Conservation (phyloP, 805 yeast species). For the Schizosaccharomyces cryophilus region DNA sequence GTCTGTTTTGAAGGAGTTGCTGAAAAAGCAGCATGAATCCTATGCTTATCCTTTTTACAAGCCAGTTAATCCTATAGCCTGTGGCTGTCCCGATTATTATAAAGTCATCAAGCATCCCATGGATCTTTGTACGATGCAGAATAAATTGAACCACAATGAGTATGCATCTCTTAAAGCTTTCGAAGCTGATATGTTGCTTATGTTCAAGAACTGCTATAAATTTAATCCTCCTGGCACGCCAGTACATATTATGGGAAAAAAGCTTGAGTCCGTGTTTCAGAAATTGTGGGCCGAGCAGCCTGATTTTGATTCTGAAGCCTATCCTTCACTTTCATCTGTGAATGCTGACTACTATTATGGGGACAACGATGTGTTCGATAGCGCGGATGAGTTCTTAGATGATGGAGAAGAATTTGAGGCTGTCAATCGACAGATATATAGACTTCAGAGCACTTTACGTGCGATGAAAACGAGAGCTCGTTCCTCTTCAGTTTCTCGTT, state of each 20-base stretch:
- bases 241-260: conserved; percentile 84
- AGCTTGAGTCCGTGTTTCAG: conserved; percentile 64
- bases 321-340: conserved; percentile 25
- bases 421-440: conserved; percentile 72
- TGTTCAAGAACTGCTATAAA: conserved; percentile 68
- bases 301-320: conserved; percentile 18
- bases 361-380: conserved; percentile 14
- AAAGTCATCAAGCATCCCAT: conserved; percentile 77
- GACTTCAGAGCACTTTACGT: conserved; percentile 59
- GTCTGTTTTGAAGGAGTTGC: conserved; percentile 57
- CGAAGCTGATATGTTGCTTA: conserved; percentile 55
- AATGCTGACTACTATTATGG: conserved; percentile 4
- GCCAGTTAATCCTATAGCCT: conserved; percentile 88
- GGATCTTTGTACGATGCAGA: conserved; percentile 73
- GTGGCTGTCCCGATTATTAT: conserved; percentile 72
- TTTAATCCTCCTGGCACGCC: conserved; percentile 96
- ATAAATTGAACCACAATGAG: conserved; percentile 60
- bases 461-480: conserved; percentile 24
- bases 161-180: conserved; percentile 77
- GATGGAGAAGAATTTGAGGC: conserved; percentile 38
- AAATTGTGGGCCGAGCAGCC: conserved; percentile 78
- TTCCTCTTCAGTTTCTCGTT: conserved; percentile 17
- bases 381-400: conserved; percentile 26
- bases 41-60: conserved; percentile 73
- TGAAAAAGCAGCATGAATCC: conserved; percentile 57